Conservation (phyloP, 2,329 filamentous ascomycete genomes). For the Phialemoniopsis sp. region DNA sequence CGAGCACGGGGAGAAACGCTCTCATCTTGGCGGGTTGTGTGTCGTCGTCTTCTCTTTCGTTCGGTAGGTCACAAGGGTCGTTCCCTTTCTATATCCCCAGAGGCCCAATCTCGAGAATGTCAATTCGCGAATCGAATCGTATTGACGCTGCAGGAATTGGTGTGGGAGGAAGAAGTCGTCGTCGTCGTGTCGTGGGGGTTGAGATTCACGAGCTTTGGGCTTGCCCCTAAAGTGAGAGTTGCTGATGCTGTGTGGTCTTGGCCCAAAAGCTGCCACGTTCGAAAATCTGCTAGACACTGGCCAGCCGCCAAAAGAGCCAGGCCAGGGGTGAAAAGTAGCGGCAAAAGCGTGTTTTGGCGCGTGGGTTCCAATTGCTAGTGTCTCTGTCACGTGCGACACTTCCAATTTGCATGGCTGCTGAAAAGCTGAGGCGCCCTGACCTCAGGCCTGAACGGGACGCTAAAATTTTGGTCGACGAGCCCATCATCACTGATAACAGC, state of each 20-base stretch:
- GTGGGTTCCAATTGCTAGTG: no score
- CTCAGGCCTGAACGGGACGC: no score
- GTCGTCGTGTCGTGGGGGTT: constrained; percentile 3
- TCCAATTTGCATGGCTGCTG: background rate
- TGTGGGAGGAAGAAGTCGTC: constrained; percentile 6
- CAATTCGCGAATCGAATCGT: no score
- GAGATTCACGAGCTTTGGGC: background rate
- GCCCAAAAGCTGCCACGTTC: constrained; percentile 49
- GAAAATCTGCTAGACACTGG: constrained; percentile 18
- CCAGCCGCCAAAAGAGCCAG: no score
- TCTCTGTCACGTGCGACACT: background rate
- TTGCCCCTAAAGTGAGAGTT: constrained; percentile 13
- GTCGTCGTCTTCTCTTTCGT: background rate
- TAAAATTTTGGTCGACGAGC: no score
- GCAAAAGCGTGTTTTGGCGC: background rate
- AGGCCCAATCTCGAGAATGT: no score
- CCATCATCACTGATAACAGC: no score
- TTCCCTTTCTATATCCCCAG: no score
- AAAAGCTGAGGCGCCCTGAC: no score
- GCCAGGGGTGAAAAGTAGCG: background rate
- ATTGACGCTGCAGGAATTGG: no score
- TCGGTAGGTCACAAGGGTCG: no score
- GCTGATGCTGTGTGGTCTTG: background rate
- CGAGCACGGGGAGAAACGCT: constrained; percentile 59
- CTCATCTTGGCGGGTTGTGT: constrained; percentile 41